Base-by-base conservation (phyloP, 306 rosid species). In the Acacia crassicarpa region DNA sequence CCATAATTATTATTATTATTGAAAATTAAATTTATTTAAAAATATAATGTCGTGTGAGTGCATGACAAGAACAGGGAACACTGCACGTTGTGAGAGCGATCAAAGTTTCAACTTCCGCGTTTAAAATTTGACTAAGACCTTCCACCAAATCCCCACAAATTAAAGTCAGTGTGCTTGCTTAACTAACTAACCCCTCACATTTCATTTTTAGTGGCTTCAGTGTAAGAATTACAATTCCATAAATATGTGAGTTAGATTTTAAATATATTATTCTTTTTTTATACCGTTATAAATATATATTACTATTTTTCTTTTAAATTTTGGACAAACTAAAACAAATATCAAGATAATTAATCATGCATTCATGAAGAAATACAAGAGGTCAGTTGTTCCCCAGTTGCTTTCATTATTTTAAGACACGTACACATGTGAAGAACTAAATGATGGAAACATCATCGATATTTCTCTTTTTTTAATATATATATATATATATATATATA, bases 81-180 rank as follows among this genome's bases (percentile, higher is more conserved):
- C 23, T 25, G 16, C 79, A 76, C 69, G 48, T 70, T 41, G 58
- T 49, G 22, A 16, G 15, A 14, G 13, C 27, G 38, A 54, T 9
- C 3, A 25, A 61, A 61, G 17, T 12, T 61, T 61, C 67, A 25
- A 12, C 12, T 19, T 43, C 81, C 14, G 16, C 25, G 56, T 41
- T 62, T 8, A 11, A 68, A 23, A 9, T 62, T 63, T 63, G 80
- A 77, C 19, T 25, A 30, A 25, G 72, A 77, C 61, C 23, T 30
- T 19, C 20, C 61, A 77, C 80, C 80, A 77, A 77, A 9, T 53
- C 49, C 67, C 63, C 48, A 11, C 46, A 16, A 9, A 32, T 32
- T 32, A 32, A 58, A 58, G 58, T 48, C 67, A 16, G 62, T 12
- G 75, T 83, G 78, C 72, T 51, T 83, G 78, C 72, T 51, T 22